These are phyloP conservation scores for Fraxinus angustifolia DNA, from an alignment of 305 asterid species.

Conservation along the genomic window DNA sequence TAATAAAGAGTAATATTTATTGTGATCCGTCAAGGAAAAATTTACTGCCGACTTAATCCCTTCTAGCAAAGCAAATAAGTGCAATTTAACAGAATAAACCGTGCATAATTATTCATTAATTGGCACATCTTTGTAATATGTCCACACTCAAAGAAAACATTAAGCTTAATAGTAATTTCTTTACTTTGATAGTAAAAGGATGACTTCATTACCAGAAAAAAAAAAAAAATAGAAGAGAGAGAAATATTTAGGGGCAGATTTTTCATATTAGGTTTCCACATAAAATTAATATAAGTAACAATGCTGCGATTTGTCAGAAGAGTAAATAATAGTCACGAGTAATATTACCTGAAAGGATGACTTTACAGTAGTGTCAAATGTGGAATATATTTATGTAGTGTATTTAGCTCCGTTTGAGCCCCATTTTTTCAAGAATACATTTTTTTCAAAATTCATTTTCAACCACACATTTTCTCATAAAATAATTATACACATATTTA, in stretches of 20 bases:
- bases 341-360: neutral
- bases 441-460: neutral
- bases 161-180: neutral
- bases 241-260: neutral
- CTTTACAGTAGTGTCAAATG: neutral
- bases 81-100: neutral
- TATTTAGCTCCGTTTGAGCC: neutral
- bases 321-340: neutral
- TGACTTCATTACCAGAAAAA: neutral
- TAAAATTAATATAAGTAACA: neutral
- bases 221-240: neutral
- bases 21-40: neutral
- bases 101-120: neutral
- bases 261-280: neutral
- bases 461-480: neutral
- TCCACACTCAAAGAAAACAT: neutral
- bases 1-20: neutral
- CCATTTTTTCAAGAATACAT: neutral
- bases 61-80: neutral
- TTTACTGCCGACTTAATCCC: neutral
- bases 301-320: neutral
- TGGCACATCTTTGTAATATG: neutral
- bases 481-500: neutral
- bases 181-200: neutral
- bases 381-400: neutral